phyloP scores from a whole-genome alignment of 768 basidiomycete species.

The Naganishia kalamii region DNA sequence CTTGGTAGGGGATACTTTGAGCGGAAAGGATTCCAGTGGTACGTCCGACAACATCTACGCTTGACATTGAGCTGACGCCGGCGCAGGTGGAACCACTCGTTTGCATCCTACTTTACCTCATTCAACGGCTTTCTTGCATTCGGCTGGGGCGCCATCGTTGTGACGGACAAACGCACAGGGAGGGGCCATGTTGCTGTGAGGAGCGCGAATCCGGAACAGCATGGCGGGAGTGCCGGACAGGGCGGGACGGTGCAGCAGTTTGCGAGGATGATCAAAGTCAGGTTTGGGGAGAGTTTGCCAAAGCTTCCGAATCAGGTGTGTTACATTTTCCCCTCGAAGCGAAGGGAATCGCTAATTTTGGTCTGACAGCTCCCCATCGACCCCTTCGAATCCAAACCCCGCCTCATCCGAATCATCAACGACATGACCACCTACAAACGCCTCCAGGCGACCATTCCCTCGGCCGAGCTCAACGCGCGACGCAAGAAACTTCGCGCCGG shows the following conservation, averaged over 20 bases:
- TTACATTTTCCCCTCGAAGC: constrained; percentile 26
- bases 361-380: constrained; percentile 29
- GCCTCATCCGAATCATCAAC: constrained; percentile 35
- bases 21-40: constrained; percentile 25
- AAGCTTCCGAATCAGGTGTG: constrained; percentile 25
- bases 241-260: constrained; percentile 42
- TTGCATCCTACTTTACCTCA: constrained; percentile 40
- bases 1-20: constrained; percentile 22
- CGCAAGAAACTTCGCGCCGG: constrained; percentile 33
- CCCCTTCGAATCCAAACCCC: constrained; percentile 25
- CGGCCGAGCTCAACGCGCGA: constrained; percentile 40
- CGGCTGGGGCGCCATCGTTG: constrained; percentile 43
- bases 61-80: constrained; percentile 30
- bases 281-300: constrained; percentile 26
- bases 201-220: background rate
- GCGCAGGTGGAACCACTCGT: constrained; percentile 43
- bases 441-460: constrained; percentile 38
- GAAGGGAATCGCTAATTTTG: background rate
- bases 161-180: constrained; percentile 22
- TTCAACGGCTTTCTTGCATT: constrained; percentile 45
- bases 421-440: constrained; percentile 41
- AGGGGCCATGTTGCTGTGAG: constrained; percentile 23
- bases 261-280: constrained; percentile 42
- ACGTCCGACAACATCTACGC: background rate
- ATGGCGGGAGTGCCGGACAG: constrained; percentile 16